Base-by-base conservation (phyloP, 2,329 filamentous ascomycete genomes). In the Colletotrichum cuscutae region DNA sequence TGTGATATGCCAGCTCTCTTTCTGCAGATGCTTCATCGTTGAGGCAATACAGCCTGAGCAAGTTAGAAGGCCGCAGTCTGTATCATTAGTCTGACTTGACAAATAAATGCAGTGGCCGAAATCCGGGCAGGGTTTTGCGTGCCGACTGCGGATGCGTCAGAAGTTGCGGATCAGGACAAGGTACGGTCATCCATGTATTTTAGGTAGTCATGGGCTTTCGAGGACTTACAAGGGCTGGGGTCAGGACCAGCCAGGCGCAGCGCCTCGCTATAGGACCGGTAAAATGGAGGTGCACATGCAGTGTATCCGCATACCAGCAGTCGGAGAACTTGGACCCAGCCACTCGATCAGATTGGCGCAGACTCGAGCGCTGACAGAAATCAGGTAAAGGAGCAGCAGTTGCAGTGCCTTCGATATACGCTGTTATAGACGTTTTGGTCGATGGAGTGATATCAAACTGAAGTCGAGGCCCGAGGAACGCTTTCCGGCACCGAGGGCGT, bases 201-300 rank as follows among this genome's bases (percentile, higher is more conserved):
- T 66, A 75, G 75, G 32, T 58, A 32, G 8, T 32, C 30, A 74
- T 65, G 69, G 72, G 63, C 56, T 69, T 62, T 65, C 60, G 19
- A 66, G 49, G 22, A 65, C 64, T 54, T 15, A 59, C 75, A 71
- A 68, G 46, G 63, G 70, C 58, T 68, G 65, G 73, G 75, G 77
- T 77, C 77, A 79, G 79, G 73, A 53, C 22, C 72, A 49, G 79
- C 78, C 80, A 81, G 80, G 79, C 81, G 80, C 76, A 77, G 63
- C 74, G 76, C 78, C 76, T 76, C 74, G 76, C 75, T 76, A 77
- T 76, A 78, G 76, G 77, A 74, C 78, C 76, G 77, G 80, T 77
- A 81, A 80, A 81, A 81, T 77, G 73, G 61, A 68, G 56, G 56
- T 52, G 62, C 68, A 73, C 58, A 53, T 57, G 72, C 63, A 24